Percentiles rank a stretch among this genome's conserved stretches.
Evolutionary conservation across 352 stramenopile species (phyloP).

Genomic region (Elongisporangium prolatum): DNA sequence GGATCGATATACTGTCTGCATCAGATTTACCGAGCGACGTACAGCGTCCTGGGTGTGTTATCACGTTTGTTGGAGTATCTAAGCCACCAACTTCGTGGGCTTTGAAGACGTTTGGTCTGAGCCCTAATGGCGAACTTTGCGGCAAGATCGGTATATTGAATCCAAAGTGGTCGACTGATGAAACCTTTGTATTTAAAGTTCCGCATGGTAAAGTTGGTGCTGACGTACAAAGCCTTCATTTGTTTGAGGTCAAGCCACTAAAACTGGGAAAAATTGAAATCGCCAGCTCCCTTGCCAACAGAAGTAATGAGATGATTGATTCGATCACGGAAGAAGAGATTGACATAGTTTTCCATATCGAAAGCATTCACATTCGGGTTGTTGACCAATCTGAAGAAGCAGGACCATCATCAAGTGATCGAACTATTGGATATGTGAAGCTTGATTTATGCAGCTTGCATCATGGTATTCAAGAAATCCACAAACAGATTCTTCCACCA

Average conservation of each 20-base stretch:
- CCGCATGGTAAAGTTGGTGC: slow-evolving; percentile 6
- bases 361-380: slow-evolving; percentile 46
- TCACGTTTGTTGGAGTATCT: slow-evolving; percentile 46
- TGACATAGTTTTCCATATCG: slow-evolving; percentile 23
- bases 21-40: slow-evolving; percentile 31
- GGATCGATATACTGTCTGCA: slow-evolving; percentile 39
- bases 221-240: slow-evolving; percentile 13
- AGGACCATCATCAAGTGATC: not conserved
- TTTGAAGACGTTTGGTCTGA: slow-evolving; percentile 7
- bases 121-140: slow-evolving; percentile 21
- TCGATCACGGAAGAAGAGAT: slow-evolving; percentile 11
- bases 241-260: slow-evolving; percentile 21
- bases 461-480: slow-evolving; percentile 30
- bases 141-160: slow-evolving; percentile 8
- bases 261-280: slow-evolving; percentile 18
- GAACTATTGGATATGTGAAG: slow-evolving; percentile 35
- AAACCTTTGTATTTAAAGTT: slow-evolving; percentile 13
- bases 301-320: slow-evolving; percentile 2
- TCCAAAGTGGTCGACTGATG: slow-evolving; percentile 11
- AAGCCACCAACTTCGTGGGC: slow-evolving; percentile 2
- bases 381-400: slow-evolving; percentile 22
- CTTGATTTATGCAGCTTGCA: slow-evolving; percentile 40
- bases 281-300: not conserved
- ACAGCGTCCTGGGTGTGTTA: slow-evolving; percentile 23
- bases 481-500: slow-evolving; percentile 34